These are phyloP conservation scores for Penicillium griseofulvum DNA, from an alignment of 2,329 filamentous ascomycete genomes.

Conservation along the genomic window DNA sequence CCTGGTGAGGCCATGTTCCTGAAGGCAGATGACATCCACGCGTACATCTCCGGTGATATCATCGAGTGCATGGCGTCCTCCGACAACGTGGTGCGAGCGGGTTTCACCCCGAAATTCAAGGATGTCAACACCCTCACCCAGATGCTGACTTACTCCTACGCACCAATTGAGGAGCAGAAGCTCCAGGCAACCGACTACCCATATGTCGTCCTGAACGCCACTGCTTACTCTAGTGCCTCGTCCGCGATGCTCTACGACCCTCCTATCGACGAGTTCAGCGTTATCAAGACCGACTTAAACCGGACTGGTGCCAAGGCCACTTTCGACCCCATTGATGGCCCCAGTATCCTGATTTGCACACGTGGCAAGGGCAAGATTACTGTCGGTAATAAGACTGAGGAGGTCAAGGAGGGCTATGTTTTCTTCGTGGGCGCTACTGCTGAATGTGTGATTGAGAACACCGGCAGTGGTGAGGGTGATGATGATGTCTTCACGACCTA, in stretches of 20 bases:
- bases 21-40: constrained; percentile 94
- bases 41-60: constrained; percentile 75
- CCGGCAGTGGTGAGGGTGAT: constrained; percentile 49
- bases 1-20: constrained; percentile 95
- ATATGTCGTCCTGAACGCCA: constrained; percentile 77
- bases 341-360: constrained; percentile 91
- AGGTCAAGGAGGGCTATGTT: constrained; percentile 70
- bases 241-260: constrained; percentile 80
- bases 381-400: constrained; percentile 77
- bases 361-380: constrained; percentile 76
- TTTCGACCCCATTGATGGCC: constrained; percentile 81
- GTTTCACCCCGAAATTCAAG: constrained; percentile 98
- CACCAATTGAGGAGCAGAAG: constrained; percentile 92
- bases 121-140: constrained; percentile 83
- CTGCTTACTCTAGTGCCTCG: constrained; percentile 75
- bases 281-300: constrained; percentile 76
- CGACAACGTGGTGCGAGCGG: constrained; percentile 97
- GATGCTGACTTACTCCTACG: constrained; percentile 94
- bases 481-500: constrained; percentile 79
- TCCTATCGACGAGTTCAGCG: constrained; percentile 93
- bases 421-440: constrained; percentile 88
- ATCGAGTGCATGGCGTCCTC: constrained; percentile 99
- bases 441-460: constrained; percentile 72
- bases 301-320: constrained; percentile 73
- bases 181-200: constrained; percentile 83